A percentile compares a stretch with the other conserved stretches of the same genome.
Evolutionary conservation across 2,329 filamentous ascomycete genomes (phyloP).

Genomic region (Penicillium sp.): DNA sequence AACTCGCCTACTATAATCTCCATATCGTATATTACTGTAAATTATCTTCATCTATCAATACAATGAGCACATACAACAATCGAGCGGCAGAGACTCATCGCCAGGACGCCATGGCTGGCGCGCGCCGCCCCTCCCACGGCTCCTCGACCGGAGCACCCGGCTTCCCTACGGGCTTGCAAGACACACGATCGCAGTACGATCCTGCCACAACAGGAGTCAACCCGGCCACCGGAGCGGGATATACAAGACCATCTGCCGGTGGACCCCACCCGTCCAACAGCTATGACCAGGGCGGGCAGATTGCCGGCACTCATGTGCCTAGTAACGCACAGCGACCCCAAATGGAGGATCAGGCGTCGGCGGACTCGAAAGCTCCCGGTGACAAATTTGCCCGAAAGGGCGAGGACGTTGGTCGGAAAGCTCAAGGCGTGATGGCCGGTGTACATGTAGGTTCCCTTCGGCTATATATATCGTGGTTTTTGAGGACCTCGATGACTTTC

Average conservation of each 20-base stretch:
- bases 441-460: conserved; percentile 34
- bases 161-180: conserved; percentile 14
- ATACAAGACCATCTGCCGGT: conserved; percentile 9
- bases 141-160: conserved; percentile 32
- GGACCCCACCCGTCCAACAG: conserved; percentile 16
- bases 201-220: conserved; percentile 25
- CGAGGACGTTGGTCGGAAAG: conserved; percentile 22
- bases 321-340: conserved; percentile 17
- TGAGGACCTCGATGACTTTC: background rate
- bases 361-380: background rate
- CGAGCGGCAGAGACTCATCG: conserved; percentile 10
- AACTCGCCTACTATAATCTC: background rate
- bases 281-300: conserved; percentile 11
- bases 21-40: background rate
- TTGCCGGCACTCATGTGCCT: conserved; percentile 18
- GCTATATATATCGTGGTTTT: background rate
- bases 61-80: conserved; percentile 8
- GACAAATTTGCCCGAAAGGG: conserved; percentile 11
- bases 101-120: background rate
- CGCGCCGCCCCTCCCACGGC: conserved; percentile 14
- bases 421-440: conserved; percentile 31
- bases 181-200: conserved; percentile 19
- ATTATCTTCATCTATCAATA: conserved; percentile 6
- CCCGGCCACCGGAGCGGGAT: conserved; percentile 26
- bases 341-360: conserved; percentile 7